phyloP scores from a whole-genome alignment of 2,329 filamentous ascomycete genomes.

The Colletotrichum scovillei region DNA sequence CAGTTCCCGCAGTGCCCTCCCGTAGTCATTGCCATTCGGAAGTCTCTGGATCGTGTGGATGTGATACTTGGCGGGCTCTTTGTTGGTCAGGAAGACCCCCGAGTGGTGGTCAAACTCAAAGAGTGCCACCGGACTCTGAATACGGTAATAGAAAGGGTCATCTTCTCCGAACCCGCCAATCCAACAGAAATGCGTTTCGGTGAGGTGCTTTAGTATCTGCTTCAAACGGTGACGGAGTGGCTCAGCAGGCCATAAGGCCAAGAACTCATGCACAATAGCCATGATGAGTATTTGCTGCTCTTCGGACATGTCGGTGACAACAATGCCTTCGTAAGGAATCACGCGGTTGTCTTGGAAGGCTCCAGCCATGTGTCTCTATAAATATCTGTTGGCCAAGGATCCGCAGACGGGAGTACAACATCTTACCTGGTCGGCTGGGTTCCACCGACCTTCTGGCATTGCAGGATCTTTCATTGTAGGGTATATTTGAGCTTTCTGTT shows the following conservation, averaged over 20 bases:
- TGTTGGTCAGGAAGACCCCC: conserved; percentile 80
- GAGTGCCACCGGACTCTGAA: conserved; percentile 80
- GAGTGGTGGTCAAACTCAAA: conserved; percentile 85
- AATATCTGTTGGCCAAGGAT: background rate
- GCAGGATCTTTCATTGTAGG: too few relatives aligned
- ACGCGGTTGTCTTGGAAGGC: background rate
- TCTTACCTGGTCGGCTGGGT: too few relatives aligned
- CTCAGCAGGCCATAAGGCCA: background rate
- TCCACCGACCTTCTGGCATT: too few relatives aligned
- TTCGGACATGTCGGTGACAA: background rate
- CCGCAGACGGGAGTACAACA: too few relatives aligned
- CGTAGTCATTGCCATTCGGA: conserved; percentile 83
- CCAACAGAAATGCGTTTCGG: too few relatives aligned
- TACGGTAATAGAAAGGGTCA: conserved; percentile 71
- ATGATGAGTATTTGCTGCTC: background rate
- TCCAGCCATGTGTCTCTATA: background rate
- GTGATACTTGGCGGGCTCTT: conserved; percentile 80
- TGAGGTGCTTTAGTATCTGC: too few relatives aligned
- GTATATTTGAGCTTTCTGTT: too few relatives aligned
- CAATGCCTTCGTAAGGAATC: background rate
- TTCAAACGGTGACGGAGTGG: conserved; percentile 52
- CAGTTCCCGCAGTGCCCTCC: conserved; percentile 60
- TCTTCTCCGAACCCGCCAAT: too few relatives aligned
- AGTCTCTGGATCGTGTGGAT: conserved; percentile 79
- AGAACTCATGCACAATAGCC: background rate